Base-by-base conservation (phyloP, 345 rosid species). In the Citrus medica region DNA sequence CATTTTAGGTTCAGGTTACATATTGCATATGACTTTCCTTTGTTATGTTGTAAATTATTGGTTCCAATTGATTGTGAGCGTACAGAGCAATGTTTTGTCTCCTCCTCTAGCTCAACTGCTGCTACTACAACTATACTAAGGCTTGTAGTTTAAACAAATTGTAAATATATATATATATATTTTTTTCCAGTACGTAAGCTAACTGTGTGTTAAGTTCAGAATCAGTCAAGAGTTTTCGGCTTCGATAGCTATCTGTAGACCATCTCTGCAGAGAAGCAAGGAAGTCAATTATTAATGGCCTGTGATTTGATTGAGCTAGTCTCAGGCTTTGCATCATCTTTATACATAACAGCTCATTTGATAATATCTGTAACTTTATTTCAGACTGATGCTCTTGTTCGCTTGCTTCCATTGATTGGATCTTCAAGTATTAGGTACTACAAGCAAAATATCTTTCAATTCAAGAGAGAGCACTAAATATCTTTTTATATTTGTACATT, bases 301-400 rank as follows among this genome's bases (percentile, higher is more conserved):
- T n/a, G 51, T 56, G 74, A 9, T 83, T 27, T 72, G 66, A 42
- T 77, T 19, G 25, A 37, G 5, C 56, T 56, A 35, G 22, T 75
- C n/a, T 60, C 56, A 61, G 63, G 21, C 67, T 72, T 25, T 60
- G 24, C 46, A 32, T 74, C 42, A 56, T 25, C 19, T 79, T 73
- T 27, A 19, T 24, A 56, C 33, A 25, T 38, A 68, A 75, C 37
- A 53, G 9, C 32, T 67, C 27, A 21, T 56, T 56, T n/a, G 40
- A 63, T 59, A 28, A 48, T 71, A 51, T 62, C 17, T 75, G 17
- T 38, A 40, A n/a, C 75, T 65, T 81, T 64, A 6, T 85, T 84
- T 78, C 87, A 91, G 95, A 84, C 93, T 1, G 93, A 91, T 83
- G 87, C 95, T 24, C 90, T 91, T 58, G 93, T 86, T 79, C 88